A percentile compares a stretch with the other conserved stretches of the same genome.
Evolutionary conservation across 306 rosid genomes (phyloP).

Genomic region (Quercus glauca): DNA sequence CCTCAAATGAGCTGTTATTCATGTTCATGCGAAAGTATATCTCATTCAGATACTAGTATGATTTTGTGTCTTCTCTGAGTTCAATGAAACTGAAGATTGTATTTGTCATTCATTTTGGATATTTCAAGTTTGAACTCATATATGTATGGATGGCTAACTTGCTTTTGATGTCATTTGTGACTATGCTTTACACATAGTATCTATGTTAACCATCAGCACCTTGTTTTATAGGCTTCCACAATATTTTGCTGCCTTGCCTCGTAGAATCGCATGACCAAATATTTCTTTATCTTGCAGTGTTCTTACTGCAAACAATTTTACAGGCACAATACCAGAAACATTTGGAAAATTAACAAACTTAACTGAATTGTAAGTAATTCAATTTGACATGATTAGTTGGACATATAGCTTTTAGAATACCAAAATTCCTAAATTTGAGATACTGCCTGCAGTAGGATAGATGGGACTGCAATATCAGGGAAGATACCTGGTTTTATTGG

Average conservation of each 20-base stretch:
- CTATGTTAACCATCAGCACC: neutral
- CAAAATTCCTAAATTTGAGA: slow-evolving; percentile 15
- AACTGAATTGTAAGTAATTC: slow-evolving; percentile 52
- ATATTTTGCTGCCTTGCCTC: neutral
- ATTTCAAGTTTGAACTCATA: neutral
- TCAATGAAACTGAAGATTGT: neutral
- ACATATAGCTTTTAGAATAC: neutral
- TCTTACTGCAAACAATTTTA: slow-evolving; percentile 57
- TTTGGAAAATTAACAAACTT: slow-evolving; percentile 56
- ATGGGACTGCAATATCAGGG: slow-evolving; percentile 60
- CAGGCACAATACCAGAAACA: slow-evolving; percentile 58
- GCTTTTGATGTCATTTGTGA: neutral
- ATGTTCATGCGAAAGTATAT: neutral
- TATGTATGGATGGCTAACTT: neutral
- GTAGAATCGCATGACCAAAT: neutral
- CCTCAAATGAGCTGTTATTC: neutral
- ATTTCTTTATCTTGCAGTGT: slow-evolving; percentile 35
- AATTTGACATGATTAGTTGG: neutral
- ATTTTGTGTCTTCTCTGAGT: neutral
- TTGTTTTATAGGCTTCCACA: neutral
- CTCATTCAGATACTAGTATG: neutral
- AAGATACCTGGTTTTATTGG: slow-evolving; percentile 55
- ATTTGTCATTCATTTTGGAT: neutral
- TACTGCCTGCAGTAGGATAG: slow-evolving; percentile 56
- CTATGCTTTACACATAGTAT: neutral